Base-by-base conservation (phyloP, 2,329 filamentous ascomycete species). In the Blumeriella jaapii region DNA sequence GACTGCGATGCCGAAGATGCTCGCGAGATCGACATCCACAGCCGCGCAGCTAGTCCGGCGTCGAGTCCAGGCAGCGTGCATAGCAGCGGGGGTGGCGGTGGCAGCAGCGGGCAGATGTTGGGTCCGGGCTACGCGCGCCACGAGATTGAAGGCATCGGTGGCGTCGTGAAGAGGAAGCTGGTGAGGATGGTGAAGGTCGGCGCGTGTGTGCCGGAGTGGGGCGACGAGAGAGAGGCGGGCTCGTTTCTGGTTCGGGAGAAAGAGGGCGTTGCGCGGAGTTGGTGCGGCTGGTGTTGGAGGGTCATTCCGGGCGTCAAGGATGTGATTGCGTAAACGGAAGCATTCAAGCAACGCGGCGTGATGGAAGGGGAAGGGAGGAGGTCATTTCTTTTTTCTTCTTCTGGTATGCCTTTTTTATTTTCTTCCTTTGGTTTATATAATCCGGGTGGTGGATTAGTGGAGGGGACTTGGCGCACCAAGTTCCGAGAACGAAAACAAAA, bases 221-320 rank as follows among this genome's bases (percentile, higher is more conserved):
- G 83, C 45, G 84, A 89, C 53, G 84, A 93, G 59, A 69, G 71
- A 37, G 69, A 69, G 22, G 67, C 68, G 6, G 74, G 74, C 4
- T 67, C 69, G 38, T 79, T 81, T 46, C 62, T 95, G 16, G 67
- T 68, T 11, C 64, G 79, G 15, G 89, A 96, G 59, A 69, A 78
- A 35, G 64, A 64, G 10, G 82, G 83, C 1, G 59, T 61, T 31
- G 66, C 75, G 38, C 69, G 87, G 41, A 86, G 82, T 54, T 94
- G 85, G 84, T 96, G 87, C 58, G 84, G 82, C 0, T 95, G 89
- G 87, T 96, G 89, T 57, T 74, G 69, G 57, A 68, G 85, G 41
- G 77, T 85, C 3, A 73, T 93, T 34, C 77, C 77, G 0, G 68
- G 75, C 9, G 59, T 59, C 33, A 59, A 59, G 39, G 71, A 74